Conservation (phyloP, 202 grass and related monocot species). For the Saccharum hybrid region DNA sequence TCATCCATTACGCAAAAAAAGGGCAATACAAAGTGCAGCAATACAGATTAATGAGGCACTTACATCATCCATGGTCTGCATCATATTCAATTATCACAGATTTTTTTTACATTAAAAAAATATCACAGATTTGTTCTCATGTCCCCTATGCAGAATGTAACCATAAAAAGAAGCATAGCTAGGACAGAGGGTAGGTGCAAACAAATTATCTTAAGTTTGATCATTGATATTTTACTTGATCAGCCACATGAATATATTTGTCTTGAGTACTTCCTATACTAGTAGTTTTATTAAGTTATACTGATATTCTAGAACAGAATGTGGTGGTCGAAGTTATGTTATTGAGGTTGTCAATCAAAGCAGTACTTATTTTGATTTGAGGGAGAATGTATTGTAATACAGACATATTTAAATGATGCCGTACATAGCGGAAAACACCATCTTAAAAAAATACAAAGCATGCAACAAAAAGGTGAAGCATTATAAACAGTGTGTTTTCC, state of each 20-base stretch:
- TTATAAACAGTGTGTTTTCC: conserved; percentile 2
- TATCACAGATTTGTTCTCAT: neutral
- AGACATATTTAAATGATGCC: neutral
- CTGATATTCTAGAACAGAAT: neutral
- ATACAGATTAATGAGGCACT: neutral
- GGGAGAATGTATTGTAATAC: neutral
- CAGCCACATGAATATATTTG: neutral
- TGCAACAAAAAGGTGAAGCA: neutral
- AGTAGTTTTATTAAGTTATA: neutral
- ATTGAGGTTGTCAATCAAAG: neutral
- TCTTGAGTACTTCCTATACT: neutral
- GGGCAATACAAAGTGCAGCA: neutral
- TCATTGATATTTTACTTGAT: neutral
- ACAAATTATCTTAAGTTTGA: conserved; percentile 12
- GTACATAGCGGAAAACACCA: conserved; percentile 3
- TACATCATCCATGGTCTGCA: neutral
- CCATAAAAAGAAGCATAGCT: neutral
- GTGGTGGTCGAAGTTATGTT: neutral
- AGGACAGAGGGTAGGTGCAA: neutral
- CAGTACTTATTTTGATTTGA: neutral
- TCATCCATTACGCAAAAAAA: neutral
- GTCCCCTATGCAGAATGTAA: neutral
- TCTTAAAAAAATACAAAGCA: neutral
- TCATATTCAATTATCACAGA: neutral
- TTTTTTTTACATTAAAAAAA: neutral